phyloP scores from a whole-genome alignment of 2,329 filamentous ascomycete species.

The Pseudohalonectria lignicola region DNA sequence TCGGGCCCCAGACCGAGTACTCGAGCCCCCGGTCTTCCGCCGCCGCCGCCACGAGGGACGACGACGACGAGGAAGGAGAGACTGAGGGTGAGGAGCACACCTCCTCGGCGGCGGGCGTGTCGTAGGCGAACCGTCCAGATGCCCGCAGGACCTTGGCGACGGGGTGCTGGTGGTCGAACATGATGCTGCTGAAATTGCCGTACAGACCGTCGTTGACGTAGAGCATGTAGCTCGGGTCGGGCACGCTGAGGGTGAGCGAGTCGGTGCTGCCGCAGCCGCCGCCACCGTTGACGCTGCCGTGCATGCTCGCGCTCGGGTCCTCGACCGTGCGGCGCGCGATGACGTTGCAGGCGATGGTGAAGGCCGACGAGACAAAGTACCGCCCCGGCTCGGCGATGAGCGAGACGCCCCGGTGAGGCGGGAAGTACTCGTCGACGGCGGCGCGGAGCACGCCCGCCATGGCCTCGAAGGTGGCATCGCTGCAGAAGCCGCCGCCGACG shows the following conservation, averaged over 20 bases:
- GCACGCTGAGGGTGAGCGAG: neutral
- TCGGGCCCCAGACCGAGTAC: constrained; percentile 97
- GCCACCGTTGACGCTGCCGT: constrained; percentile 26
- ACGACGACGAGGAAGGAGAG: neutral
- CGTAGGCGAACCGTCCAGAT: constrained; percentile 45
- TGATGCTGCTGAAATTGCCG: constrained; percentile 98
- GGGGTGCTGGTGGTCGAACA: constrained; percentile 96
- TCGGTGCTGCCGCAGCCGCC: neutral
- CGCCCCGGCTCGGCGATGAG: constrained; percentile 94
- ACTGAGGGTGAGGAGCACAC: too few relatives aligned
- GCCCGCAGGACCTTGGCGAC: constrained; percentile 68
- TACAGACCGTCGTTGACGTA: constrained; percentile 98
- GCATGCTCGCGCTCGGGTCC: constrained; percentile 48
- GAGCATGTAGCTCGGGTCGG: constrained; percentile 75
- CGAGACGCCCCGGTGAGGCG: constrained; percentile 56
- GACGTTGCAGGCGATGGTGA: constrained; percentile 90
- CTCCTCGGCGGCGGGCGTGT: constrained; percentile 27
- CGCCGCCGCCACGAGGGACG: constrained; percentile 18
- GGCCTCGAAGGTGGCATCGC: constrained; percentile 70
- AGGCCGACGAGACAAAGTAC: constrained; percentile 89
- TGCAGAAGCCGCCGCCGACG: constrained; percentile 86
- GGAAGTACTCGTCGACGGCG: constrained; percentile 83
- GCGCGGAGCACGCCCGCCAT: constrained; percentile 74
- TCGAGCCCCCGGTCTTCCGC: constrained; percentile 44
- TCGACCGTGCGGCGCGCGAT: constrained; percentile 87